Percentiles rank a stretch among this genome's conserved stretches.
Evolutionary conservation across 257 asterid genomes (phyloP).

Genomic region (Solanum appendiculatum): DNA sequence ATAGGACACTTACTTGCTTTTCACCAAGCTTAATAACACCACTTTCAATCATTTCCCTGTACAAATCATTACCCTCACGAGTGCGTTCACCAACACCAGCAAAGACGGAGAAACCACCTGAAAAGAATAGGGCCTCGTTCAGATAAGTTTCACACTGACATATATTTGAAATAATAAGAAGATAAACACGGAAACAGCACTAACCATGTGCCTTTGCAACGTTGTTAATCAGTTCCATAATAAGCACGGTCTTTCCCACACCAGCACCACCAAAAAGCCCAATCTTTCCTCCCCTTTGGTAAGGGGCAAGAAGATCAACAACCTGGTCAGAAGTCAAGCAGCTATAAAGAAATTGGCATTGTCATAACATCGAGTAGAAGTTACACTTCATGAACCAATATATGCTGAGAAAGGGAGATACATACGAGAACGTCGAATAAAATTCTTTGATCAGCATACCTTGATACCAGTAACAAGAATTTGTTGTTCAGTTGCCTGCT

Average conservation of each 20-base stretch:
- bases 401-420: not conserved
- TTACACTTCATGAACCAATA: not conserved
- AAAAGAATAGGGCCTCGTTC: not conserved
- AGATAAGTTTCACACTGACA: not conserved
- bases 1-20: conserved; percentile 51
- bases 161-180: not conserved
- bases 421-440: not conserved
- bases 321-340: conserved; percentile 33
- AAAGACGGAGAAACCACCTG: conserved; percentile 99
- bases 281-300: conserved; percentile 98
- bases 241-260: conserved; percentile 92
- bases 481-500: conserved; percentile 94
- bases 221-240: conserved; percentile 91
- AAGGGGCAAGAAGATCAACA: conserved; percentile 94
- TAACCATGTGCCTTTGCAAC: conserved; percentile 96
- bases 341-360: not conserved
- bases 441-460: conserved; percentile 27
- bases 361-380: not conserved
- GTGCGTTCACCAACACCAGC: conserved; percentile 99
- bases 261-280: conserved; percentile 99
- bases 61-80: conserved; percentile 96
- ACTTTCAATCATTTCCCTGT: conserved; percentile 99
- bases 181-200: conserved; percentile 1
- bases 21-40: conserved; percentile 99
- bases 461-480: conserved; percentile 96